Base-by-base conservation (phyloP, 257 asterid genomes). In the Ilex asprella region DNA sequence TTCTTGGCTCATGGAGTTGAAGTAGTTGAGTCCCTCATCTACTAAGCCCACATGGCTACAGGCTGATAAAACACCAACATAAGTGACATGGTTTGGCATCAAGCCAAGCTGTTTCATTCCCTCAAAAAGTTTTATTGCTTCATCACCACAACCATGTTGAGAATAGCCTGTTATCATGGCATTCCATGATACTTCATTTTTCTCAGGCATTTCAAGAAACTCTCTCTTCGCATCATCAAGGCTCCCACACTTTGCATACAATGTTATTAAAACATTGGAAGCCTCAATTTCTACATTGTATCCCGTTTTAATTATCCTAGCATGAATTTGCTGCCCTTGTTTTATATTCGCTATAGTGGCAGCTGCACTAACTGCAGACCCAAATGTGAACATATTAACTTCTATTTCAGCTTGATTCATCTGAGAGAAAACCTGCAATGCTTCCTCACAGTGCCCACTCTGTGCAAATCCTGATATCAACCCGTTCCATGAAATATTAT, bases 161-260 rank as follows among this genome's bases (percentile, higher is more conserved):
- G 57, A 15, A 21, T 21, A 53, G 11, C 57, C 57, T 7, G 57
- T 53, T 10, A 53, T 53, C 57, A 53, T 53, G 57, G 57, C 57
- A 53, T 53, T 53, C 57, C 57, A 53, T 53, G 57, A 53, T 2
- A 53, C 57, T 27, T 53, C 57, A 53, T 53, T 53, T 21, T 53
- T 15, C 27, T 53, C 57, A 16, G 30, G 57, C 57, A 53, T 53
- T 14, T 21, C 57, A 53, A 53, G 30, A 14, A 53, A 53, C 57
- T 15, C 57, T 21, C 11, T 15, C 57, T 53, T 53, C 5, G 57
- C 57, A 53, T 53, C 57, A 3, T 53, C 57, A 53, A 53, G 57
- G 57, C 57, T 53, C 27, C 57, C 57, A 21, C 57, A 53, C 57
- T 53, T 53, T 15, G 57, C 57, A 53, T 53, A 53, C 57, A 53